These are phyloP conservation scores for Alternaria sp. DNA, from an alignment of 2,329 filamentous ascomycete genomes.

Conservation along the genomic window DNA sequence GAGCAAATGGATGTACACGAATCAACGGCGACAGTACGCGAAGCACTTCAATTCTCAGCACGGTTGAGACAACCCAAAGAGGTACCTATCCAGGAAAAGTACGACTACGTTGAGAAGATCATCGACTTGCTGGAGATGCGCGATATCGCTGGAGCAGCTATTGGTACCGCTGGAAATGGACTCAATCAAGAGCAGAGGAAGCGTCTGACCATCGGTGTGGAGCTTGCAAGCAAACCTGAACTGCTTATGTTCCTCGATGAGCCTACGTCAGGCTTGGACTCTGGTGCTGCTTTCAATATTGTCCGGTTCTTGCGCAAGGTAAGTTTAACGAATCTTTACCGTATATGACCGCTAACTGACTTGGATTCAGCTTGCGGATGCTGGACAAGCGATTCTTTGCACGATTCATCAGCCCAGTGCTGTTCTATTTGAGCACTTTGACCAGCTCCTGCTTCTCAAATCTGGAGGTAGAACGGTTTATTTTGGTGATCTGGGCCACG, in stretches of 20 bases:
- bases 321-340: not conserved
- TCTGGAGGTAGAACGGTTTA: slow-evolving; percentile 72
- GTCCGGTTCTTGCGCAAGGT: slow-evolving; percentile 70
- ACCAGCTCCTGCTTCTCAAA: slow-evolving; percentile 71
- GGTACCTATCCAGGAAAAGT: slow-evolving; percentile 67
- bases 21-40: slow-evolving; percentile 68
- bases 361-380: slow-evolving; percentile 61
- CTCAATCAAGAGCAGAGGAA: slow-evolving; percentile 72
- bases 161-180: slow-evolving; percentile 62
- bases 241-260: slow-evolving; percentile 81
- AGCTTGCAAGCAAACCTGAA: slow-evolving; percentile 71
- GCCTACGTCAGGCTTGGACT: slow-evolving; percentile 77
- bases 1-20: slow-evolving; percentile 73
- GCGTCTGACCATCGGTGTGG: slow-evolving; percentile 69
- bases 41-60: slow-evolving; percentile 71
- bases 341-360: not conserved
- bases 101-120: slow-evolving; percentile 71
- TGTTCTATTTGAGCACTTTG: slow-evolving; percentile 72
- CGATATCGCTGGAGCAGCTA: slow-evolving; percentile 70
- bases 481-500: slow-evolving; percentile 66
- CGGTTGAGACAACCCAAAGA: slow-evolving; percentile 69
- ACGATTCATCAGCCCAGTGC: slow-evolving; percentile 77
- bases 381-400: slow-evolving; percentile 72
- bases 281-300: slow-evolving; percentile 72
- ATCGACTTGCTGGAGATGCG: slow-evolving; percentile 71